Base-by-base conservation (phyloP, 352 stramenopile species). In the Poterioochromonas sp. region DNA sequence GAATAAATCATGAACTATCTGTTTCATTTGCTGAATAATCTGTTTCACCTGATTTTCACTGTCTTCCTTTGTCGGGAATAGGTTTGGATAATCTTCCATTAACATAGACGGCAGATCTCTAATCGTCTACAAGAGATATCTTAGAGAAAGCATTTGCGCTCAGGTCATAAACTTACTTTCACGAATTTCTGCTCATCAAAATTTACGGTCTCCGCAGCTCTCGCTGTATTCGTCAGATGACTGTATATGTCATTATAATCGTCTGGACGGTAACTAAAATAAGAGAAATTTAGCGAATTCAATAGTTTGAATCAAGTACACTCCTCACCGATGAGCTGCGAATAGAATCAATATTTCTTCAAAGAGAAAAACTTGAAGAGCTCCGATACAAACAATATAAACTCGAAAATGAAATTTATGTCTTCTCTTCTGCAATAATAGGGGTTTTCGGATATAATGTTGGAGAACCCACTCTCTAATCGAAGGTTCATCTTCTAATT, bases 351-450 rank as follows among this genome's bases (percentile, higher is more conserved):
- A 37, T 1, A 74, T 74, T 29, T 74, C 2, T 8, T 74, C 8
- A 39, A 37, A 74, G 26, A 74, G 34, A 74, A 74, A 74, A 3
- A 74, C 65, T 39, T 54, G 5, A 2, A 74, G 18, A 12, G 65
- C 65, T 58, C 65, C 65, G 53, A 74, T 34, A 54, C 65, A 74
- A 35, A 74, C 3, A 29, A 74, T 37, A 39, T 74, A 74, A 18
- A 74, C 65, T 54, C 65, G 65, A 35, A 74, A 35, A 74, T 74
- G 65, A 54, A 74, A 74, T 39, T 74, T 74, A 39, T 74, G 43
- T 58, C 47, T 26, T 58, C 47, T 58, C 11, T 37, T 34, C 8
- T 43, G 2, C 2, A 74, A 39, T 1, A 54, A 26, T 26, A 74
- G 12, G 3, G 65, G 65, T 18, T 74, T 74, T 2, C 2, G 0